Percentiles rank a stretch among this genome's conserved stretches.
phyloP scores from a whole-genome alignment of 2,329 filamentous ascomycete genomes.

The Alternaria sp. region DNA sequence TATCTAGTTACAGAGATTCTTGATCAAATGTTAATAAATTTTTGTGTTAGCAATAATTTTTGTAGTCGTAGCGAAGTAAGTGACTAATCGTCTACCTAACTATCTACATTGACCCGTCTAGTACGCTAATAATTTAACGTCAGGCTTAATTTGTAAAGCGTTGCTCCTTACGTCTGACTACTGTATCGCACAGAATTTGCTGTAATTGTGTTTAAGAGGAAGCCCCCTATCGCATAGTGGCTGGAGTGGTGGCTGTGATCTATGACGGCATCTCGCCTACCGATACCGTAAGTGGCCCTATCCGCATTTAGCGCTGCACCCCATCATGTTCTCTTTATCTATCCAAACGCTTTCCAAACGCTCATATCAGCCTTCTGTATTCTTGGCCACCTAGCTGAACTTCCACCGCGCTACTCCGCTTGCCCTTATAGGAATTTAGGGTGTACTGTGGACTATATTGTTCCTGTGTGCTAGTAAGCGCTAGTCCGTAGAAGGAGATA shows the following conservation, averaged over 20 bases:
- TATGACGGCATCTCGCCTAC: slow-evolving; percentile 5
- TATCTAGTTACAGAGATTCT: no score
- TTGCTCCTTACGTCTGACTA: no score
- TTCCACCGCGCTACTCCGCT: not conserved
- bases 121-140: no score
- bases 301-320: not conserved
- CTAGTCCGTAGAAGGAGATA: slow-evolving; percentile 1
- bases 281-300: not conserved
- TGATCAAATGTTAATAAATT: no score
- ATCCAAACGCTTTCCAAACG: not conserved
- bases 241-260: not conserved
- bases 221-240: not conserved
- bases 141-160: no score
- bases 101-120: no score
- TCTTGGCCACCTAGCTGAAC: not conserved
- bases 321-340: not conserved
- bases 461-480: not conserved
- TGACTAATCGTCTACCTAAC: no score
- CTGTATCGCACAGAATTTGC: no score
- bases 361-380: not conserved
- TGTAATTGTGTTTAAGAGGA: no score
- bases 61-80: no score
- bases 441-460: not conserved
- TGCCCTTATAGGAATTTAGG: not conserved
- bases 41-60: no score